Evolutionary conservation across 805 yeast genomes (phyloP).

Genomic region (Cyberlindnera veronae): DNA sequence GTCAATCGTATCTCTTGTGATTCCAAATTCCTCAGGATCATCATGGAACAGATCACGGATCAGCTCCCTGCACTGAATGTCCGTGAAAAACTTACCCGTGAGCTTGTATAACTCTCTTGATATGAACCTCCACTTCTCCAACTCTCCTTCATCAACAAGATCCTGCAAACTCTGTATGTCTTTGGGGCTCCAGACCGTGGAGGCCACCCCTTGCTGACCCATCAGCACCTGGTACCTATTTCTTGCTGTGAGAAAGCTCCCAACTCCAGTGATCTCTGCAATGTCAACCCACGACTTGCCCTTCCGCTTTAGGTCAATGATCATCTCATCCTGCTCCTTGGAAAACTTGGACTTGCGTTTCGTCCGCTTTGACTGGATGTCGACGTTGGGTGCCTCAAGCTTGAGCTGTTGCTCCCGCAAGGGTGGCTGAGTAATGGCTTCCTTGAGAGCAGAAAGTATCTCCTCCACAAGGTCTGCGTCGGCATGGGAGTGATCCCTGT

Average conservation of each 20-base stretch:
- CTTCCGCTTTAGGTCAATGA: constrained; percentile 53
- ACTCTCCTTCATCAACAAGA: constrained; percentile 64
- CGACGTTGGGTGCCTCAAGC: constrained; percentile 40
- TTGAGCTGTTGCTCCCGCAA: constrained; percentile 30
- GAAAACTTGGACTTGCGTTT: constrained; percentile 68
- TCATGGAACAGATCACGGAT: constrained; percentile 49
- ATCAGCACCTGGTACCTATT: constrained; percentile 76
- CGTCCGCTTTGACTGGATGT: constrained; percentile 45
- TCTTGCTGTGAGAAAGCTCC: constrained; percentile 67
- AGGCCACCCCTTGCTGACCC: constrained; percentile 79
- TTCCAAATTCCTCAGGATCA: constrained; percentile 56
- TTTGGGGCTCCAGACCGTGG: constrained; percentile 56
- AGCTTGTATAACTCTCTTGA: constrained; percentile 55
- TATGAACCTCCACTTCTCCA: constrained; percentile 66
- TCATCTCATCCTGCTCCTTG: constrained; percentile 62
- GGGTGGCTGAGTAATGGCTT: constrained; percentile 19
- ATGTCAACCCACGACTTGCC: constrained; percentile 75
- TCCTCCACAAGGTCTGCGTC: constrained; percentile 4
- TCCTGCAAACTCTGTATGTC: constrained; percentile 49
- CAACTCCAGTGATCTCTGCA: constrained; percentile 61
- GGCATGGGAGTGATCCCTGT: too few relatives aligned
- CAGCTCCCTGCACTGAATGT: constrained; percentile 52
- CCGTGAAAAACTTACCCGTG: constrained; percentile 46
- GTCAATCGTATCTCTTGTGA: constrained; percentile 41
- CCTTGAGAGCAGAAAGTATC: constrained; percentile 11